Percentiles rank a stretch among this genome's conserved stretches.
Conservation (phyloP, 2,329 filamentous ascomycete species). For the Pseudomassariella vexata region DNA sequence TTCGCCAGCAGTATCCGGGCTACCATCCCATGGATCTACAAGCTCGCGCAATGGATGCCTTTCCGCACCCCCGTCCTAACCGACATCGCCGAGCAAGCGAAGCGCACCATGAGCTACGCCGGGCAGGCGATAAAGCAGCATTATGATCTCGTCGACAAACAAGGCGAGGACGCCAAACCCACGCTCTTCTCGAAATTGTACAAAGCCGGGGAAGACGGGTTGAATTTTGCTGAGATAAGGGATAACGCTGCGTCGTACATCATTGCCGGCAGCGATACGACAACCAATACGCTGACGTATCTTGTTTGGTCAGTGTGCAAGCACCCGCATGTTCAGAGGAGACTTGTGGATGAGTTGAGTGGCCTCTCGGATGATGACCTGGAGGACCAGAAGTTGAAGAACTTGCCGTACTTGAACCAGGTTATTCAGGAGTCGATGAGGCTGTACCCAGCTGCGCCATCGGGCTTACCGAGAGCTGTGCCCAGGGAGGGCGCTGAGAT, state of each 20-base stretch:
- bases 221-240: conserved; percentile 25
- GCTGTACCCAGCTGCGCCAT: conserved; percentile 33
- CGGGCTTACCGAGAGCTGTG: conserved; percentile 31
- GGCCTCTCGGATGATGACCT: conserved; percentile 26
- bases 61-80: conserved; percentile 18
- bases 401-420: conserved; percentile 32
- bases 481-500: conserved; percentile 32
- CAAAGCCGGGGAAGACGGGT: conserved; percentile 23
- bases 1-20: conserved; percentile 15
- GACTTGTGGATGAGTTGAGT: conserved; percentile 28
- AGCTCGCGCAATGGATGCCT: conserved; percentile 15
- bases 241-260: conserved; percentile 28
- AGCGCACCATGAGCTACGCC: conserved; percentile 18
- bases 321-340: conserved; percentile 20
- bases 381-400: conserved; percentile 27
- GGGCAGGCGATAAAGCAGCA: conserved; percentile 22
- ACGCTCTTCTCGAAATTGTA: conserved; percentile 32
- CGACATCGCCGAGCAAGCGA: conserved; percentile 3
- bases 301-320: conserved; percentile 33
- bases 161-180: conserved; percentile 12
- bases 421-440: conserved; percentile 40
- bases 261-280: conserved; percentile 46
- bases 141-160: conserved; percentile 14
- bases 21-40: conserved; percentile 22
- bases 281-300: conserved; percentile 43